These are phyloP conservation scores for Rubroshorea leprosula DNA, from an alignment of 345 rosid species.

Conservation along the genomic window DNA sequence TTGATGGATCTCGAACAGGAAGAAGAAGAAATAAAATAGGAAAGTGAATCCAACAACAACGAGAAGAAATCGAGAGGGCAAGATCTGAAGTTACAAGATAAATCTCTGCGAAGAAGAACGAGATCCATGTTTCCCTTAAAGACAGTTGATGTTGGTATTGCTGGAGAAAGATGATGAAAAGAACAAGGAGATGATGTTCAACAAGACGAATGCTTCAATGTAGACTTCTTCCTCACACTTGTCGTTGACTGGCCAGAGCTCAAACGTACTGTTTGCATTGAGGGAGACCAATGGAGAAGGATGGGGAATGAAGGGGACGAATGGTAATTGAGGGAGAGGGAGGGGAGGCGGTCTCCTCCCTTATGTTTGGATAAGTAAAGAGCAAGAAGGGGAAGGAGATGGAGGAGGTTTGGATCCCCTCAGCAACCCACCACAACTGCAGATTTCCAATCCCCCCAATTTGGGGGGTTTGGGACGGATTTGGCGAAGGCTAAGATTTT, in stretches of 20 bases:
- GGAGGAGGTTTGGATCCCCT: too few species aligned
- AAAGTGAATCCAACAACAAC: not conserved
- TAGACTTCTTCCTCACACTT: slow-evolving; percentile 80
- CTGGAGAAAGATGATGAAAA: slow-evolving; percentile 11
- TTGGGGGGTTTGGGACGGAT: too few species aligned
- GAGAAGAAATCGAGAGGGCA: slow-evolving; percentile 43
- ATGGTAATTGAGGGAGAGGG: too few species aligned
- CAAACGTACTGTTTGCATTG: too few species aligned
- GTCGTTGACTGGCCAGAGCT: slow-evolving; percentile 84
- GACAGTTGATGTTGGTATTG: slow-evolving; percentile 18
- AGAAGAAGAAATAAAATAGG: slow-evolving; percentile 33
- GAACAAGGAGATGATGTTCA: slow-evolving; percentile 22
- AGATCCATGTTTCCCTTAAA: slow-evolving; percentile 89
- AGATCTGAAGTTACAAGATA: slow-evolving; percentile 57
- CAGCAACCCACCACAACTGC: too few species aligned
- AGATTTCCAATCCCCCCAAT: too few species aligned
- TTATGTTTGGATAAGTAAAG: too few species aligned
- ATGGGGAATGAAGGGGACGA: too few species aligned
- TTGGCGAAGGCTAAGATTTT: too few species aligned
- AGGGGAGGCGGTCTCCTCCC: too few species aligned
- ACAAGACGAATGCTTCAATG: slow-evolving; percentile 36
- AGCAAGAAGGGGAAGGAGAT: too few species aligned
- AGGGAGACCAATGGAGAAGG: too few species aligned
- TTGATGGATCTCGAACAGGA: slow-evolving; percentile 66
- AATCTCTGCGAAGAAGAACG: slow-evolving; percentile 65